Base-by-base conservation (phyloP, 352 stramenopile species). In the Phytophthora ohioensis region DNA sequence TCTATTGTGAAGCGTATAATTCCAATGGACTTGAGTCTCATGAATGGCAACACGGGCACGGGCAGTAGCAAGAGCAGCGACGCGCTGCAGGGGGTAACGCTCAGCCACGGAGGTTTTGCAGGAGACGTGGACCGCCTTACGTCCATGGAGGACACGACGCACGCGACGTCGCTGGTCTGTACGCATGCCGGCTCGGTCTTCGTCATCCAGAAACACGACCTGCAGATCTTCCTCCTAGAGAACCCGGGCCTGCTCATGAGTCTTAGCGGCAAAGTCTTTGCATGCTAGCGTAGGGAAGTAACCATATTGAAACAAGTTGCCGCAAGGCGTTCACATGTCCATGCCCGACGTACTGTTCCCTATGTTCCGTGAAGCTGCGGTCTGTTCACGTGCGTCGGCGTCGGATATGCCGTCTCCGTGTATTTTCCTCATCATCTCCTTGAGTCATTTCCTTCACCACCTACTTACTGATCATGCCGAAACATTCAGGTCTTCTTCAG, bases 221-320 rank as follows among this genome's bases (percentile, higher is more conserved):
- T 93, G 30, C 80, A 87, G 57, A 74, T 67, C 42, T 93, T 93
- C 58, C 66, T 93, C 17, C 73, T 90, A 12, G 85, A 92, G 67
- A 92, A 93, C 51, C 85, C 85, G 9, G 85, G 85, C 6, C 83
- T 93, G 46, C 84, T 93, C 64, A 78, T 93, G 77, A 87, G 81
- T 41, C 82, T 93, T 41, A 91, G 83, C 45, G 82, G 78, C 46
- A 80, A 80, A 52, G 67, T 87, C 54, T 91, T 74, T 54, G 81
- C 84, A 15, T 74, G 70, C 38, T 90, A 67, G 49, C 17, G 43
- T 34, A 42, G n/a, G 7, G 13, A 42, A 31, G 13, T 17, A 31
- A 57, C 13, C 36, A 34, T 34, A 21, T 73, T 73, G 39, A 68
- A 27, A 32, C 43, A 31, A 31, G 1, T 17, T 49, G 21, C 21